phyloP scores from a whole-genome alignment of 2,329 filamentous ascomycete species.

The Periconia sp. region DNA sequence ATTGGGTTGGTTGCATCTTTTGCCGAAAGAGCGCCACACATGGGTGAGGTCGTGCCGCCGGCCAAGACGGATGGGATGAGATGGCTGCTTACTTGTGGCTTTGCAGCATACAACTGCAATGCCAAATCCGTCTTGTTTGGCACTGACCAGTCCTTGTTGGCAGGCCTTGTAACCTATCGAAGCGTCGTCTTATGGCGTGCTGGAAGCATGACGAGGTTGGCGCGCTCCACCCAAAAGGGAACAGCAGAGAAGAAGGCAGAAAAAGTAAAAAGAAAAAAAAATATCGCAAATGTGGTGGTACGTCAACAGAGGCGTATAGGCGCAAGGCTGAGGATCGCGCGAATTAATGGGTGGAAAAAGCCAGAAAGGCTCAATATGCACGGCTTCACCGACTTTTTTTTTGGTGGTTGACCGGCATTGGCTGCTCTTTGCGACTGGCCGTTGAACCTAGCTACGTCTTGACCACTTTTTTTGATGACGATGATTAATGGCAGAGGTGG shows the following conservation, averaged over 20 bases:
- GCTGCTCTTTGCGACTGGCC: conserved; percentile 2
- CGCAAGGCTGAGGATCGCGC: conserved; percentile 6
- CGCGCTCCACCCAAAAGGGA: too few species aligned
- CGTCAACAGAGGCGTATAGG: not conserved
- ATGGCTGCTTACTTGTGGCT: conserved; percentile 24
- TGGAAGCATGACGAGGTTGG: not conserved
- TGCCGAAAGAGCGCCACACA: not conserved
- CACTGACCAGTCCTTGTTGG: not conserved
- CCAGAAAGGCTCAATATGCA: not conserved
- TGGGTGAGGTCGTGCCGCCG: not conserved
- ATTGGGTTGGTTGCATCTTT: not conserved
- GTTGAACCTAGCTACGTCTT: not conserved
- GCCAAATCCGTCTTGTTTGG: conserved; percentile 4
- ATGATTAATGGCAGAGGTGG: not conserved
- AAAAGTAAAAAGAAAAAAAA: not conserved
- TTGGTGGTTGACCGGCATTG: not conserved
- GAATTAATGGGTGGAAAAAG: conserved; percentile 6
- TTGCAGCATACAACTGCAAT: conserved; percentile 14
- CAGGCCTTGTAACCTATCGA: not conserved
- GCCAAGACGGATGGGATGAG: not conserved
- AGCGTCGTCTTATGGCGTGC: not conserved
- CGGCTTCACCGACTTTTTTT: not conserved
- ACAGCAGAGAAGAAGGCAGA: not conserved
- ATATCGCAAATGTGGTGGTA: not conserved
- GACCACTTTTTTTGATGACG: not conserved